Evolutionary conservation across 441 rosid species (phyloP).

Genomic region (Erodium moschatum): DNA sequence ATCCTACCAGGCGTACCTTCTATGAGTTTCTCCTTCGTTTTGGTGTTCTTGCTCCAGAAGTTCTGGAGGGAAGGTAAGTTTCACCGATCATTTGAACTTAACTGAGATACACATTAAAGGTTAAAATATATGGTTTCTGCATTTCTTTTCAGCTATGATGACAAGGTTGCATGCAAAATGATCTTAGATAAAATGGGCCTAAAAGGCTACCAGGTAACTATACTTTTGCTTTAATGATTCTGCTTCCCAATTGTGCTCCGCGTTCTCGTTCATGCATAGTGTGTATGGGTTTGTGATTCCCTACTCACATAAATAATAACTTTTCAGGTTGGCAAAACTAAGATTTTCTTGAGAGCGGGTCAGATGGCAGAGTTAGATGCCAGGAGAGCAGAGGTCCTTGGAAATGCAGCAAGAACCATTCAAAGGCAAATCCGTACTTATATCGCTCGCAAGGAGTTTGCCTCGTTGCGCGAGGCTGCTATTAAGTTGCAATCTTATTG

Average conservation of each 20-base stretch:
- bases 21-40: constrained; percentile 95
- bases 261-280: too few species aligned
- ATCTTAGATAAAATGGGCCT: constrained; percentile 85
- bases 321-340: constrained; percentile 60
- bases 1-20: constrained; percentile 94
- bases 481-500: constrained; percentile 43
- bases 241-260: too few species aligned
- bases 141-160: constrained; percentile 56
- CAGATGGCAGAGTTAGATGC: constrained; percentile 82
- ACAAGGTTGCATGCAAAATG: constrained; percentile 85
- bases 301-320: background rate
- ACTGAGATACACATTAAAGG: background rate
- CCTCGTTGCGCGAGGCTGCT: constrained; percentile 46
- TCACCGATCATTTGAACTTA: background rate
- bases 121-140: background rate
- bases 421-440: constrained; percentile 53
- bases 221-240: constrained; percentile 7
- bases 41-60: constrained; percentile 96
- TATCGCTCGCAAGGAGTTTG: constrained; percentile 42
- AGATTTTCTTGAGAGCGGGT: constrained; percentile 69
- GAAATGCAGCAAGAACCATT: constrained; percentile 59
- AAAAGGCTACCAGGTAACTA: constrained; percentile 86
- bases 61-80: constrained; percentile 82
- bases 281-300: background rate
- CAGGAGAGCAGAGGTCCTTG: constrained; percentile 63